Base-by-base conservation (phyloP, 352 stramenopile genomes). In the Globisporangium sylvaticum region DNA sequence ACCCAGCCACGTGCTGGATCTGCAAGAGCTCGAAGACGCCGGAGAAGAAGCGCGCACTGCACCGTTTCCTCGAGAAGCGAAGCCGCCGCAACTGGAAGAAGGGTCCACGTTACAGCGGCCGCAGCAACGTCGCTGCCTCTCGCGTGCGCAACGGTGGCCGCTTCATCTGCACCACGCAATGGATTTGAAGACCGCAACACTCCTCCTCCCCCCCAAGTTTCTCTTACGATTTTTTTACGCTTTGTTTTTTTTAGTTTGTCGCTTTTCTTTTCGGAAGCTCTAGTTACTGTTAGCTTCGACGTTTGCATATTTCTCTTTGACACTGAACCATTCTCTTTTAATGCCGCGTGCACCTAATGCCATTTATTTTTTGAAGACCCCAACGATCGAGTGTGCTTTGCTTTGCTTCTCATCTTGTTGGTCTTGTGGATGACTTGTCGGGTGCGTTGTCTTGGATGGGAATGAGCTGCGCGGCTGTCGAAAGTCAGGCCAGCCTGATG, bases 21-120 rank as follows among this genome's bases (percentile, higher is more conserved):
- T 95, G 87, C 83, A 93, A 94, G 80, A 92, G 83, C 55, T 79
- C 75, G 53, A 95, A 94, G 76, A 90, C 85, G 53, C 64, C 81
- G 39, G 84, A 92, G 67, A 87, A 86, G 69, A 94, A 95, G 82
- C 84, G 79, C 46, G 87, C 83, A 55, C 71, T 95, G 64, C 87
- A 95, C 67, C 87, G 87, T 20, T 95, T 88, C 70, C 76, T 87
- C 14, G 85, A 92, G 67, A 95, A 95, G 81, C 77, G 85, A 65
- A 81, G 81, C 69, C 83, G 85, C 31, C 81, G 87, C 62, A 93
- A 92, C 76, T 94, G 85, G 85, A 94, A 92, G 74, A 85, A 83
- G 52, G 85, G 83, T 34, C 84, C 85, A 69, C 87, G 87, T 24
- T 95, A 95, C 76, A 83, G 69, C 65, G 87, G 84, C 27, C 83